Conservation (phyloP, 352 stramenopile species). For the Pythium utonaiense region DNA sequence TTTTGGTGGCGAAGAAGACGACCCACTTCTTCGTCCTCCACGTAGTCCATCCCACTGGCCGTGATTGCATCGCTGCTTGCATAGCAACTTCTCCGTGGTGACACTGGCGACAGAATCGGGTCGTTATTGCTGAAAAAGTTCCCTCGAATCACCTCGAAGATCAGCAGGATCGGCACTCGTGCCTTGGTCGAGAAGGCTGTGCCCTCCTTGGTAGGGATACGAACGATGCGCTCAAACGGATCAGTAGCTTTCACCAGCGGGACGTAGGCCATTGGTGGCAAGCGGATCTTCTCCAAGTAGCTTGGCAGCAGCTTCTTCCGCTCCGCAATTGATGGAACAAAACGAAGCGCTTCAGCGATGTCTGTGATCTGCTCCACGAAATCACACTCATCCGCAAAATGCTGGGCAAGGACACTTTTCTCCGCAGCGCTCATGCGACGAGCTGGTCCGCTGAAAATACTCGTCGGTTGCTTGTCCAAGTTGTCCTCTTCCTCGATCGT, state of each 20-base stretch:
- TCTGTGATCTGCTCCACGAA: conserved; percentile 89
- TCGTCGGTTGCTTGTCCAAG: conserved; percentile 60
- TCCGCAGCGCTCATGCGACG: conserved; percentile 76
- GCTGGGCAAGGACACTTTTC: conserved; percentile 76
- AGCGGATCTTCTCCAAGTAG: conserved; percentile 77
- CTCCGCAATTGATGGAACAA: conserved; percentile 75
- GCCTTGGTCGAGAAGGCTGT: conserved; percentile 87
- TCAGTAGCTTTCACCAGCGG: conserved; percentile 85
- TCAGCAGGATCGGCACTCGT: conserved; percentile 82
- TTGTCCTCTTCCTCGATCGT: conserved; percentile 72
- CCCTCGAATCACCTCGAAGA: conserved; percentile 86
- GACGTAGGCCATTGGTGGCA: conserved; percentile 88
- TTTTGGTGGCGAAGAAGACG: conserved; percentile 67
- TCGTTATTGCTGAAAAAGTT: conserved; percentile 55
- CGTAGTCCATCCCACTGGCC: conserved; percentile 58
- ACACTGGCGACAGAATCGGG: conserved; percentile 47
- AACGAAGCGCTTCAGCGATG: conserved; percentile 78
- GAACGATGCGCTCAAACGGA: conserved; percentile 84
- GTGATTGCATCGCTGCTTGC: conserved; percentile 30
- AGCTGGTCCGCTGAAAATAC: conserved; percentile 64
- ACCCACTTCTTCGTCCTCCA: conserved; percentile 78
- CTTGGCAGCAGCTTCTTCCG: conserved; percentile 74
- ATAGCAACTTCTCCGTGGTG: conserved; percentile 40
- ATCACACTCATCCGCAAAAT: conserved; percentile 84
- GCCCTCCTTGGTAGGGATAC: conserved; percentile 82